Base-by-base conservation (phyloP, 345 rosid genomes). In the Lepidium aucheri region DNA sequence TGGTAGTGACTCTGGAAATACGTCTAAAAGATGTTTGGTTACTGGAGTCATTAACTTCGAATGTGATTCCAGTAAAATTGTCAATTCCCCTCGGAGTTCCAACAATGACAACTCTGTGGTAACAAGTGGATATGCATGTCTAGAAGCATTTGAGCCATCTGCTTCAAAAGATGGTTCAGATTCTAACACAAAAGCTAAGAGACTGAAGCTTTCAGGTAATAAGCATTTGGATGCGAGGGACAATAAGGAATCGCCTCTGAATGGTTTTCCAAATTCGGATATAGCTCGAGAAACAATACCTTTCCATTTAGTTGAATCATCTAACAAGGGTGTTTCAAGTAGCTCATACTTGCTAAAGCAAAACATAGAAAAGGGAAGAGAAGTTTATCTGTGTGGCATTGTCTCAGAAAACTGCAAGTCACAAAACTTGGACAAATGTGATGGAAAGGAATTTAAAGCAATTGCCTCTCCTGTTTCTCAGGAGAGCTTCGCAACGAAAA, bases 381-480 rank as follows among this genome's bases (percentile, higher is more conserved):
- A 63, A 39, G 64, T 64, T 55, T 58, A 61, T 70, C 68, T 58
- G 42, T 56, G 66, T 40, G 70, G 82, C 50, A 33, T 34, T 11
- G 77, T 62, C 69, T 69, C 68, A 53, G 59, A 59, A 38, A 80
- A 78, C 60, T 60, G 44, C 15, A 79, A 62, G 46, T 53, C 43
- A 36, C 76, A 51, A 61, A 68, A 36, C 52, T 14, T 58, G 58
- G 72, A 70, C 20, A 60, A 47, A 35, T 28, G 63, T 26, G 61
- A 75, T 53, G 73, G 73, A 26, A 82, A 84, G 67, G 87, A 82
- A 36, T 35, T 75, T 61, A 82, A 72, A 76, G 77, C 83, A 56
- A 80, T 78, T 69, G 78, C 87, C 17, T 89, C 92, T 35, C 92
- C 95, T 47, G 78, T 83, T 69, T 85, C 95, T 49, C 89, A 89